Evolutionary conservation across 2,329 filamentous ascomycete species (phyloP).

Genomic region (Stemphylium beticola): DNA sequence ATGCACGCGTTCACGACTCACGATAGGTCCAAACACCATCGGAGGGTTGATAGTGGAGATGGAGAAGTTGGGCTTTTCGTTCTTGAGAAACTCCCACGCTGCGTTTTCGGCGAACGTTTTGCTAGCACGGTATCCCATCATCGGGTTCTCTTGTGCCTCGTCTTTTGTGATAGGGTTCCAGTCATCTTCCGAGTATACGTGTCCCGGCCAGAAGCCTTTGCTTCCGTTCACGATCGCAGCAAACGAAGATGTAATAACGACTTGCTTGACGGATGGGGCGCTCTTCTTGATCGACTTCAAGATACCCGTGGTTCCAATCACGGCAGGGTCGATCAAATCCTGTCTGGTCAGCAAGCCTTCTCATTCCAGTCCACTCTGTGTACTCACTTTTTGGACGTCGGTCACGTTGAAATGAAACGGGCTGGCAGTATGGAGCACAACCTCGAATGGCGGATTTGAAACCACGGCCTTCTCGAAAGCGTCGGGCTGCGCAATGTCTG

Average conservation of each 20-base stretch:
- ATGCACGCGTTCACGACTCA: constrained; percentile 25
- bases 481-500: constrained; percentile 71
- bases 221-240: constrained; percentile 66
- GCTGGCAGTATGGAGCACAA: constrained; percentile 59
- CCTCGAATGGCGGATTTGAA: constrained; percentile 70
- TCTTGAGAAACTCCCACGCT: constrained; percentile 60
- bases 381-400: constrained; percentile 66
- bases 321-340: constrained; percentile 64
- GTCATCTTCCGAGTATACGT: constrained; percentile 61
- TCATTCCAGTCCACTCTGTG: rapidly evolving
- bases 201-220: constrained; percentile 58
- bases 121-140: constrained; percentile 58
- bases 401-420: constrained; percentile 79
- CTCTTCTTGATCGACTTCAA: constrained; percentile 61
- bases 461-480: constrained; percentile 70
- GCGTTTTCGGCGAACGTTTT: constrained; percentile 68
- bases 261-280: constrained; percentile 69
- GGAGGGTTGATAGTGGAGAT: constrained; percentile 59
- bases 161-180: constrained; percentile 65
- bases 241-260: constrained; percentile 74
- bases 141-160: constrained; percentile 53
- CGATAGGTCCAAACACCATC: constrained; percentile 58
- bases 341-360: constrained; percentile 14
- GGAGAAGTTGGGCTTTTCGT: constrained; percentile 59
- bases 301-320: constrained; percentile 69